Evolutionary conservation across 2,329 filamentous ascomycete genomes (phyloP).

Genomic region (Claviceps sp.): DNA sequence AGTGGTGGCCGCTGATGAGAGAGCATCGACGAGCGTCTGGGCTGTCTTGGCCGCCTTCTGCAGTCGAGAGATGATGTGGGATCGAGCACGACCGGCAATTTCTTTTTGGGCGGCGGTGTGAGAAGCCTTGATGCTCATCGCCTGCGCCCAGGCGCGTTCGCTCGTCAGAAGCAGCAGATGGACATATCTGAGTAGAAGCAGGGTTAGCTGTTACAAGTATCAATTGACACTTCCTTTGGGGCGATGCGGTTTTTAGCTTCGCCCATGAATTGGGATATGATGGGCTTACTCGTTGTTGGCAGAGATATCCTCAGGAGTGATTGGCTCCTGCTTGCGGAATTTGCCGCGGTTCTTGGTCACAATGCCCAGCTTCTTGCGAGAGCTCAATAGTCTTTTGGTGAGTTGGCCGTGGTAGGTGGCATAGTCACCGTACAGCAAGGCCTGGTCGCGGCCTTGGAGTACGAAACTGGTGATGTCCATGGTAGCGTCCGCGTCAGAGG

Average conservation of each 20-base stretch:
- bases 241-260: too few species aligned
- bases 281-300: slow-evolving; percentile 4
- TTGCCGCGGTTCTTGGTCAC: slow-evolving; percentile 78
- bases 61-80: slow-evolving; percentile 79
- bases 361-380: slow-evolving; percentile 73
- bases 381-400: slow-evolving; percentile 66
- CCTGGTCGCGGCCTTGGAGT: slow-evolving; percentile 65
- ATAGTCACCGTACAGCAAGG: slow-evolving; percentile 80
- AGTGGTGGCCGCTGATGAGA: slow-evolving; percentile 50
- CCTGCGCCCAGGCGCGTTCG: slow-evolving; percentile 89
- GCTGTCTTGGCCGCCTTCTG: slow-evolving; percentile 66
- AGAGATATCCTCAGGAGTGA: slow-evolving; percentile 64
- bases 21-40: slow-evolving; percentile 48
- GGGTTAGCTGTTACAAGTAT: not conserved
- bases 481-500: not conserved
- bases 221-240: too few species aligned
- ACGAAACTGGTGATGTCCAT: slow-evolving; percentile 92
- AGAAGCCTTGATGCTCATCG: slow-evolving; percentile 82
- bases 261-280: not conserved
- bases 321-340: slow-evolving; percentile 54
- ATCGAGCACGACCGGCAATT: slow-evolving; percentile 65
- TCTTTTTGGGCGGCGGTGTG: slow-evolving; percentile 70
- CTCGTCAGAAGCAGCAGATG: slow-evolving; percentile 71
- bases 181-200: slow-evolving; percentile 42
- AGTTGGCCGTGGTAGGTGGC: slow-evolving; percentile 70